phyloP scores from a whole-genome alignment of 2,329 filamentous ascomycete species.

The Orbilia javanica region DNA sequence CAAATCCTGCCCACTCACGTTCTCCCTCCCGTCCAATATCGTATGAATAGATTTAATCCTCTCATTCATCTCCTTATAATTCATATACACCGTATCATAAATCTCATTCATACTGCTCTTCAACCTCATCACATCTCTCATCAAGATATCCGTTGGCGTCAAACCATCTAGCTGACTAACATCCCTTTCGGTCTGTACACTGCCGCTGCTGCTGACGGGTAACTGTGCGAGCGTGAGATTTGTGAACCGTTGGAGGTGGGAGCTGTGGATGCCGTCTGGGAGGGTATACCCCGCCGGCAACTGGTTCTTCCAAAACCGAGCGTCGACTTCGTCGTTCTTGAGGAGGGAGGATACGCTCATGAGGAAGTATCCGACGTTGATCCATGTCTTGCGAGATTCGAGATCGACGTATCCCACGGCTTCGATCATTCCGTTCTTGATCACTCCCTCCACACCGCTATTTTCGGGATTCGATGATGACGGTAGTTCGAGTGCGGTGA shows the following conservation, averaged over 20 bases:
- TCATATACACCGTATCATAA: conserved; percentile 30
- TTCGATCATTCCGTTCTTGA: conserved; percentile 44
- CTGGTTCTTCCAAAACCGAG: conserved; percentile 30
- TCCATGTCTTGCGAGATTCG: conserved; percentile 5
- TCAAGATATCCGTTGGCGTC: conserved; percentile 13
- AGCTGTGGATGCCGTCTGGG: conserved; percentile 7
- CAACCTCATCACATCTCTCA: conserved; percentile 30
- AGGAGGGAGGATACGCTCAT: conserved; percentile 16
- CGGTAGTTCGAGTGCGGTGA: conserved; percentile 19
- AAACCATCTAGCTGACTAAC: not conserved
- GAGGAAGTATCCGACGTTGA: conserved; percentile 33
- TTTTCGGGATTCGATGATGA: not conserved
- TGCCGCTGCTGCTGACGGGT: not conserved
- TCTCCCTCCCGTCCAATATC: conserved; percentile 32
- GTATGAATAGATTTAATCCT: conserved; percentile 37
- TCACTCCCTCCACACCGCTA: not conserved
- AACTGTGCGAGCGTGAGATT: not conserved
- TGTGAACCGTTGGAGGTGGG: not conserved
- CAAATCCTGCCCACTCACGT: conserved; percentile 27
- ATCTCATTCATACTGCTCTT: conserved; percentile 42
- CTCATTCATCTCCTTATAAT: conserved; percentile 34
- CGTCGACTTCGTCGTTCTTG: conserved; percentile 23
- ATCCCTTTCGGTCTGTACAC: not conserved
- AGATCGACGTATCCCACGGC: not conserved
- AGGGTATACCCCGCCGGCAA: conserved; percentile 15